phyloP scores from a whole-genome alignment of 1,284 basidiomycete species.

The Microbotryum intermedium region DNA sequence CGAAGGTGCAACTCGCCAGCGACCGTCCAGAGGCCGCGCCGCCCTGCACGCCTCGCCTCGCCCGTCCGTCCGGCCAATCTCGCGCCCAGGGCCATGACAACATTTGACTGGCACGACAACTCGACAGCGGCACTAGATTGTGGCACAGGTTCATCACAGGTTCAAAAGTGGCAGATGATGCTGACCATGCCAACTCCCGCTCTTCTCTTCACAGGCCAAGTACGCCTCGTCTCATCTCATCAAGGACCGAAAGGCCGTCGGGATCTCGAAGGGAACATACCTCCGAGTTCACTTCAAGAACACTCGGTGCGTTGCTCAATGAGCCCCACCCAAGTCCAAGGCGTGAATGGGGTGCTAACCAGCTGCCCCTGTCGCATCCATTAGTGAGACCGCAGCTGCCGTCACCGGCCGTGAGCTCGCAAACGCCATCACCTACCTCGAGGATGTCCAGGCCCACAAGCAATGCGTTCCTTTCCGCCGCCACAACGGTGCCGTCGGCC shows the following conservation, averaged over 20 bases:
- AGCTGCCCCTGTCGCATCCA: neutral
- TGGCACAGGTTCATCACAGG: too few species aligned
- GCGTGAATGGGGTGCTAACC: neutral
- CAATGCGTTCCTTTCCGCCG: conserved; percentile 95
- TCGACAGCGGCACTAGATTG: too few species aligned
- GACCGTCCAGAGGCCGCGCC: too few species aligned
- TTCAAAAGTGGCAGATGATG: too few species aligned
- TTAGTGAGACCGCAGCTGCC: conserved; percentile 41
- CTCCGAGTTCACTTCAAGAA: conserved; percentile 99
- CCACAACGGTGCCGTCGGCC: conserved; percentile 88
- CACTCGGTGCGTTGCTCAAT: conserved; percentile 84
- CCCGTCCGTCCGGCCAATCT: too few species aligned
- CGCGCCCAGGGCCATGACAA: too few species aligned
- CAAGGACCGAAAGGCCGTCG: conserved; percentile 33
- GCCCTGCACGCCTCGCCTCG: too few species aligned
- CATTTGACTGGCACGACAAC: too few species aligned
- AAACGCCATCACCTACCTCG: conserved; percentile 93
- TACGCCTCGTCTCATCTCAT: conserved; percentile 30
- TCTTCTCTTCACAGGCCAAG: conserved; percentile 10
- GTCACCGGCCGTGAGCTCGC: conserved; percentile 77
- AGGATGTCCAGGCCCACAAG: conserved; percentile 93
- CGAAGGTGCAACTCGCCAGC: too few species aligned
- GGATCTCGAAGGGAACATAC: conserved; percentile 47
- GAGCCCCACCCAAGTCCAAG: neutral
- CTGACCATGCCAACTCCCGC: too few species aligned